Conservation (phyloP, 441 rosid species). For the Pelargonium cotyledonis region DNA sequence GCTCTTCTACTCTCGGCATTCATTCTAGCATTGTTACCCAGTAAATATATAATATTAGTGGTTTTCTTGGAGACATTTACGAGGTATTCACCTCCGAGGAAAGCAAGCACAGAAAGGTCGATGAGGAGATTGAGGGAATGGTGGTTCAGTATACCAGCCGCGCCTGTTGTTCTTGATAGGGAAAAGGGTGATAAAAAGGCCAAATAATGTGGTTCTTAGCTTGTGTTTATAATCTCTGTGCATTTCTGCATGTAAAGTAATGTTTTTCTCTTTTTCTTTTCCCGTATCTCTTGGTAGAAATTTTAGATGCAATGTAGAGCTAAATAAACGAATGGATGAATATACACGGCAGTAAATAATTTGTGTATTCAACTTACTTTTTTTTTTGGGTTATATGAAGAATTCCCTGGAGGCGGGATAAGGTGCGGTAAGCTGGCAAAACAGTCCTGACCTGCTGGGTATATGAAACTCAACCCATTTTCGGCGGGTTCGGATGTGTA, state of each 20-base stretch:
- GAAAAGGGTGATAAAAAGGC: slow-evolving; percentile 59
- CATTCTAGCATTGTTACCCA: slow-evolving; percentile 42
- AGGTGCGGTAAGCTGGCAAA: no score
- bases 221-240: not conserved
- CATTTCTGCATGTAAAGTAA: slow-evolving; percentile 10
- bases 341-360: no score
- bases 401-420: no score
- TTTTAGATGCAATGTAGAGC: no score
- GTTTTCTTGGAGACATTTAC: slow-evolving; percentile 65
- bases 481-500: no score
- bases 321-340: no score
- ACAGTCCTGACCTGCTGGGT: no score
- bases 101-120: slow-evolving; percentile 57
- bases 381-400: no score
- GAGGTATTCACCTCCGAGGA: slow-evolving; percentile 61
- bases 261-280: not conserved
- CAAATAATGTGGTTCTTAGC: slow-evolving; percentile 28
- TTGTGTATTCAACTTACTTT: no score
- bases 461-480: no score
- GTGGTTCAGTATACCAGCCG: slow-evolving; percentile 97
- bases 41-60: slow-evolving; percentile 39
- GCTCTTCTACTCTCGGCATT: slow-evolving; percentile 37
- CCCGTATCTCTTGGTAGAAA: no score
- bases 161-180: slow-evolving; percentile 62
- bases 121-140: slow-evolving; percentile 75